phyloP scores from a whole-genome alignment of 148 eudicot genomes.

The Camellia granthamiana region DNA sequence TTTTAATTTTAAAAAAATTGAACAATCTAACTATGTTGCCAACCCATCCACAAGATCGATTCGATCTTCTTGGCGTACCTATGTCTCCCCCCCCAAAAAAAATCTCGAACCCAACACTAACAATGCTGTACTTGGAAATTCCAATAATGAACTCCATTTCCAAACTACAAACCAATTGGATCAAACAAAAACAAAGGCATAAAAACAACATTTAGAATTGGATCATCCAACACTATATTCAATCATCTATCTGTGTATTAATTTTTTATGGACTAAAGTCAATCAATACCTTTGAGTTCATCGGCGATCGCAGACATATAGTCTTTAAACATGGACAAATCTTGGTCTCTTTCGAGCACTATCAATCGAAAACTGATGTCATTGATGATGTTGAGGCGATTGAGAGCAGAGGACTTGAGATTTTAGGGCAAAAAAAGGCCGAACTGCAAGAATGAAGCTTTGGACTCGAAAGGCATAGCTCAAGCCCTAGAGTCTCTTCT shows the following conservation, averaged over 20 bases:
- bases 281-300: conserved; percentile 38
- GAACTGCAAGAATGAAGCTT: conserved; percentile 36
- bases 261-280: background rate
- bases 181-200: background rate
- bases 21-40: background rate
- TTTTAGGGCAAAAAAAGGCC: conserved; percentile 44
- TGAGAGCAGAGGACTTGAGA: conserved; percentile 39
- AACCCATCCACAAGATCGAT: background rate
- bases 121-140: background rate
- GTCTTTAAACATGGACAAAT: conserved; percentile 29
- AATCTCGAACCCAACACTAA: conserved; percentile 14
- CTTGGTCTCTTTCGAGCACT: conserved; percentile 31
- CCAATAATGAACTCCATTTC: background rate
- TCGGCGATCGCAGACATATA: conserved; percentile 54
- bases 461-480: conserved; percentile 29
- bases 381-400: conserved; percentile 30
- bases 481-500: conserved; percentile 3
- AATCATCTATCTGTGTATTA: background rate
- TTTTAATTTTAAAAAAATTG: no score
- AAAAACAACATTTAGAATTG: background rate
- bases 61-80: conserved; percentile 15
- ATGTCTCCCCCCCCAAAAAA: conserved; percentile 26
- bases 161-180: background rate
- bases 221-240: background rate
- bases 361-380: conserved; percentile 5